phyloP scores from a whole-genome alignment of 257 asterid genomes.

The Capsicum pubescens region DNA sequence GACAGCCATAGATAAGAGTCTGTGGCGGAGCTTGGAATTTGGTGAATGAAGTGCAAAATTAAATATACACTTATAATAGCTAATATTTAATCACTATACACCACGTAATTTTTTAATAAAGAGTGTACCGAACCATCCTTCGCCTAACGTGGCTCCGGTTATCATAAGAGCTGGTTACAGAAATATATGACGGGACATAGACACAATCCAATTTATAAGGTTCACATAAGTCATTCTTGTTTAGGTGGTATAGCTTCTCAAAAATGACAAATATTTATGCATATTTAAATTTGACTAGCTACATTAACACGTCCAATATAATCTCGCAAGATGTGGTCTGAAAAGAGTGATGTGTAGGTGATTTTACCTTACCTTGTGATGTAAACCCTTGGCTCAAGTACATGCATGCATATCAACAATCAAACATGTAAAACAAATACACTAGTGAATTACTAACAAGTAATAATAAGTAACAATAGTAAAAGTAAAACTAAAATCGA shows the following conservation, averaged over 20 bases:
- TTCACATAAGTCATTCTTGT: conserved; percentile 13
- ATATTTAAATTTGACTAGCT: not conserved
- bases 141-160: no score
- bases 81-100: no score
- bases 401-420: not conserved
- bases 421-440: not conserved
- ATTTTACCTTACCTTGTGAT: not conserved
- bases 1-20: no score
- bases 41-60: no score
- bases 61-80: no score
- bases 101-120: no score
- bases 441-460: not conserved
- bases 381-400: not conserved
- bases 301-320: no score
- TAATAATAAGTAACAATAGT: not conserved
- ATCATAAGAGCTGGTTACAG: not conserved
- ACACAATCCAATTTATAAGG: not conserved
- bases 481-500: not conserved
- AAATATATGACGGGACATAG: not conserved
- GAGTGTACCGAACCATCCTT: no score
- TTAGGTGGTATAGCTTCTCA: not conserved
- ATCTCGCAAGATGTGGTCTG: no score
- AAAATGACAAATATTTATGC: not conserved
- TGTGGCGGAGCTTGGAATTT: no score
- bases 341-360: not conserved